These are phyloP conservation scores for Claviceps spartinae DNA, from an alignment of 2,329 filamentous ascomycete genomes.

Conservation along the genomic window DNA sequence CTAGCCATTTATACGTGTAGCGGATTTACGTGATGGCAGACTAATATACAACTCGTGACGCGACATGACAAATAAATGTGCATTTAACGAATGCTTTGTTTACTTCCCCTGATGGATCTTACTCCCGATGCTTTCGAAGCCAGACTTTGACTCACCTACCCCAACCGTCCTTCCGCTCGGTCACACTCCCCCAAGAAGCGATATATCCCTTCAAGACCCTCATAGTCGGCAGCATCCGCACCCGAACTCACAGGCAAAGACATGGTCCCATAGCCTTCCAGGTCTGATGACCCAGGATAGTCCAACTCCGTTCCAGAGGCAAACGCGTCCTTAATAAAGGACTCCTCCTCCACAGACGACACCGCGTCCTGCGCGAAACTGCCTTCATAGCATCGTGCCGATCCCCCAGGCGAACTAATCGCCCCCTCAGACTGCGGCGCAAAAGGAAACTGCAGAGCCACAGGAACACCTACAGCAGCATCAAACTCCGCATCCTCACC, in stretches of 20 bases:
- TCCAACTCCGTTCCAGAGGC: constrained; percentile 30
- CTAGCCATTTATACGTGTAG: too few relatives aligned
- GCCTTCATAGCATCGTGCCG: constrained; percentile 30
- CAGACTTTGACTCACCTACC: constrained; percentile 7
- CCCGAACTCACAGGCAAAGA: constrained; percentile 32
- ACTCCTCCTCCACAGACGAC: constrained; percentile 21
- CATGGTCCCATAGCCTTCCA: constrained; percentile 36
- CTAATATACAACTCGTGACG: too few relatives aligned
- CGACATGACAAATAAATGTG: too few relatives aligned
- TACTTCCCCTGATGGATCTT: too few relatives aligned
- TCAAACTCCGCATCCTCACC: constrained; percentile 67
- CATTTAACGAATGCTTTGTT: too few relatives aligned
- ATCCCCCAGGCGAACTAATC: constrained; percentile 34
- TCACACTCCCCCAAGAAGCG: constrained; percentile 46
- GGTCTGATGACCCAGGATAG: constrained; percentile 32
- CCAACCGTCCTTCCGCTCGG: constrained; percentile 22
- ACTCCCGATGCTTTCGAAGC: background rate
- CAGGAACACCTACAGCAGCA: constrained; percentile 47
- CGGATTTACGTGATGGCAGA: too few relatives aligned
- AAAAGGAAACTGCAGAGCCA: constrained; percentile 77
- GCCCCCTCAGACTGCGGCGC: constrained; percentile 42
- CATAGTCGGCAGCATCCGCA: constrained; percentile 33
- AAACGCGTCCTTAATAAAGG: constrained; percentile 26
- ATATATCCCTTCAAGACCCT: constrained; percentile 44
- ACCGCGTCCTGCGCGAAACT: constrained; percentile 25